Evolutionary conservation across 768 basidiomycete species (phyloP).

Genomic region (Rhizopogon sp.): DNA sequence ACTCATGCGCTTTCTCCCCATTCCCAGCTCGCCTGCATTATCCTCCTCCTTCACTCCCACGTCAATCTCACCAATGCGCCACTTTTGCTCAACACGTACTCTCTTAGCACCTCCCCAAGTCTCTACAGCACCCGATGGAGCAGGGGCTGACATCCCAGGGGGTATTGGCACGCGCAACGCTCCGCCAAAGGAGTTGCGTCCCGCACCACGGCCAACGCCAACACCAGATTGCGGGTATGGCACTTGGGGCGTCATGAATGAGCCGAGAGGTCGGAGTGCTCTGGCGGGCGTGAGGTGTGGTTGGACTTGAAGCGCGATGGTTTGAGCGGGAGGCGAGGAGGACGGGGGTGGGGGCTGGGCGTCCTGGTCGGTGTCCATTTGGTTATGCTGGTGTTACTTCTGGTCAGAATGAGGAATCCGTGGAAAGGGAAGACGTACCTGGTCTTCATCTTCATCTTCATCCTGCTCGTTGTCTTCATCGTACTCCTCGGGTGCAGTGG

Average conservation of each 20-base stretch:
- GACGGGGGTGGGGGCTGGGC: not conserved
- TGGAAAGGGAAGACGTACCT: constrained; percentile 1
- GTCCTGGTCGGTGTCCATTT: constrained; percentile 1
- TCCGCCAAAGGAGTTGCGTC: constrained; percentile 41
- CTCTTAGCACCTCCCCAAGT: constrained; percentile 23
- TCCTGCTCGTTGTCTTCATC: constrained; percentile 22
- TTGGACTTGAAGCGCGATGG: not conserved
- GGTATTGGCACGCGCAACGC: not conserved
- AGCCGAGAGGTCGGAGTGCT: constrained; percentile 18
- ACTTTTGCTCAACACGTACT: constrained; percentile 44
- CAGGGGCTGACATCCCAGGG: constrained; percentile 5
- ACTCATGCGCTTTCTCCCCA: not conserved
- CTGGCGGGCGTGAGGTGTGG: constrained; percentile 1
- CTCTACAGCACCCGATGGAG: constrained; percentile 28
- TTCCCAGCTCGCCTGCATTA: not conserved
- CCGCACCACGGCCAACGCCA: constrained; percentile 7
- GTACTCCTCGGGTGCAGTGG: constrained; percentile 14
- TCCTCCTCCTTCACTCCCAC: constrained; percentile 9
- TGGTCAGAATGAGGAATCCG: not conserved
- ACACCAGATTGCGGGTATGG: constrained; percentile 7
- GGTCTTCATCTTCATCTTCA: constrained; percentile 15
- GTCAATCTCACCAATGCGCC: constrained; percentile 50
- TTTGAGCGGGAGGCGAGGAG: not conserved
- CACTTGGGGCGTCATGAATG: constrained; percentile 59
- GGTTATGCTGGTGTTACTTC: not conserved